These are phyloP conservation scores for Aspergillus kassunensis DNA, from an alignment of 495 filamentous ascomycete species.

Conservation along the genomic window DNA sequence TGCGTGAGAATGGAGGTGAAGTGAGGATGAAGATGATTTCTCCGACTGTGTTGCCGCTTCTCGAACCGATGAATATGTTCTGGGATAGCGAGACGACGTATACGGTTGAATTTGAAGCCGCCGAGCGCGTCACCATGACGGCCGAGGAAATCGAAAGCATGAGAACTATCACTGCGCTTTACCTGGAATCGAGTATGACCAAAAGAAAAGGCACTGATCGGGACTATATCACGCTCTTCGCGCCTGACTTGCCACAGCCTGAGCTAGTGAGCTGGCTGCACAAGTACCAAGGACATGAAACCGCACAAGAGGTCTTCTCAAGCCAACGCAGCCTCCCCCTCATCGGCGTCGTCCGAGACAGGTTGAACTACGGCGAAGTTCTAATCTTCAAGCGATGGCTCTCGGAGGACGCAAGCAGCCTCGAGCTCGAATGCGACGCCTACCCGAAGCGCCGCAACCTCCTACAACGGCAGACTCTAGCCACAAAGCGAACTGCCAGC, in stretches of 20 bases:
- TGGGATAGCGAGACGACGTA: constrained; percentile 46
- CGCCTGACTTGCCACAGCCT: constrained; percentile 19
- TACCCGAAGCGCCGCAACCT: constrained; percentile 32
- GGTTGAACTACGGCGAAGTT: constrained; percentile 23
- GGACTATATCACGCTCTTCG: constrained; percentile 43
- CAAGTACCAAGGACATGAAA: constrained; percentile 20
- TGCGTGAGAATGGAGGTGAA: constrained; percentile 23
- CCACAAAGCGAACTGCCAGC: neutral
- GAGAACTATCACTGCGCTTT: constrained; percentile 44
- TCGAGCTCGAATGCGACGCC: constrained; percentile 29
- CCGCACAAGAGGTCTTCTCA: constrained; percentile 22
- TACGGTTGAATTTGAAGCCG: constrained; percentile 30
- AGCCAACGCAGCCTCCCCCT: neutral
- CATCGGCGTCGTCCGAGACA: constrained; percentile 33
- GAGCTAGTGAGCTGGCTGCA: constrained; percentile 24
- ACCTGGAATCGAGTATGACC: constrained; percentile 47
- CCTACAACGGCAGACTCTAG: constrained; percentile 20
- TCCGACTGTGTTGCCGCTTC: constrained; percentile 38
- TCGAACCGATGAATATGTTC: constrained; percentile 44
- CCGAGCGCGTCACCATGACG: constrained; percentile 14
- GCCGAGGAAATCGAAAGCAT: constrained; percentile 18
- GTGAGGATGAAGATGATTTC: constrained; percentile 44
- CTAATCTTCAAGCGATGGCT: constrained; percentile 30
- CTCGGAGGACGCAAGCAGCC: neutral
- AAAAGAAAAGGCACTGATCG: constrained; percentile 27